Evolutionary conservation across 2,329 filamentous ascomycete species (phyloP).

Genomic region (Parastagonospora avenae): DNA sequence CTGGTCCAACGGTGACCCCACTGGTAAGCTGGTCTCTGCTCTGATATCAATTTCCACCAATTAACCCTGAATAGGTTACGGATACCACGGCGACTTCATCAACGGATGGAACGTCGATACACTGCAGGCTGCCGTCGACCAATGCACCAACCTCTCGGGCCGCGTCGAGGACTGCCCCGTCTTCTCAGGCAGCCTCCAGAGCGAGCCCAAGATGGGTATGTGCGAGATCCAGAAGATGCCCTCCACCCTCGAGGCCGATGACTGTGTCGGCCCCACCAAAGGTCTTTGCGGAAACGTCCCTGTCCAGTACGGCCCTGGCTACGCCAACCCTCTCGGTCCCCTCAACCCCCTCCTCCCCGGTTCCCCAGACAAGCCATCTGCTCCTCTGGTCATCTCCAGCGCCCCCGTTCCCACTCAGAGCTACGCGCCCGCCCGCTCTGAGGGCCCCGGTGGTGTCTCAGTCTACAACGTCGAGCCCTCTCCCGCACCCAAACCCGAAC

Average conservation of each 20-base stretch:
- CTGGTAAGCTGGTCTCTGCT: conserved; percentile 60
- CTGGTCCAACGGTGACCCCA: conserved; percentile 73
- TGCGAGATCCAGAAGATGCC: conserved; percentile 70
- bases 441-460: conserved; percentile 42
- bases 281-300: conserved; percentile 70
- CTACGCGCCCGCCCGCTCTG: conserved; percentile 37
- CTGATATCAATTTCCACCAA: neutral
- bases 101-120: conserved; percentile 71
- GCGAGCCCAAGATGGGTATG: conserved; percentile 56
- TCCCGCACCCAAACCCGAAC: neutral
- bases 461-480: conserved; percentile 31
- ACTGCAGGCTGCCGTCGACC: conserved; percentile 70
- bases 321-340: conserved; percentile 43
- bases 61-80: conserved; percentile 61
- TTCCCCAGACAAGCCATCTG: conserved; percentile 27
- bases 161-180: conserved; percentile 73
- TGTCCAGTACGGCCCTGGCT: conserved; percentile 53
- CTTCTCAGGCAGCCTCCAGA: conserved; percentile 66
- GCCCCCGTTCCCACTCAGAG: conserved; percentile 40
- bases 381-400: conserved; percentile 19
- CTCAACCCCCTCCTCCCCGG: no score
- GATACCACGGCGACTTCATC: conserved; percentile 73
- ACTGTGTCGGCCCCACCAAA: conserved; percentile 61
- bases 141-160: conserved; percentile 75
- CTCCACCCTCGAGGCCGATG: conserved; percentile 60